Evolutionary conservation across 345 rosid species (phyloP), one percentile per base, ranked within the genome.

Genomic region (Streptanthus diversifolius): DNA sequence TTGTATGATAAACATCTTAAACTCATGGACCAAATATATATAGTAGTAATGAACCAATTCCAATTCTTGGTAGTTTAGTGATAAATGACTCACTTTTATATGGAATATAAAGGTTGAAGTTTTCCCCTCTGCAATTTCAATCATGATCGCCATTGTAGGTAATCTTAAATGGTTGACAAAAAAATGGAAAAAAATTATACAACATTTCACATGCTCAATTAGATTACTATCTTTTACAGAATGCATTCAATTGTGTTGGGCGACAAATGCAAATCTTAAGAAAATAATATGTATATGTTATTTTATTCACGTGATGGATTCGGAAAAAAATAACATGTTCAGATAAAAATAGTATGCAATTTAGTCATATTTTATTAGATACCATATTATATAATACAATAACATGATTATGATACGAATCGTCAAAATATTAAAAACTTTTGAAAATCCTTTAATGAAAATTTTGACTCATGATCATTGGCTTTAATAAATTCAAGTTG

Each of bases 1-100:
- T 74, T 74, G 36, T 66, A 66, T 22, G 13, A 66, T 15, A 66
- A 27, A 51, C 56, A 51, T 51, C 15, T 22, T 24, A 21, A 51
- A 24, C n/a, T n/a, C n/a, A n/a, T n/a, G n/a, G n/a, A n/a, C n/a
- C 25, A 8, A 47, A 8, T 29, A 0, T 29, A 9, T 4, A 10
- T 10, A 19, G 14, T 22, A 21, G 14, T 21, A 19, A 47, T 47
- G 29, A 48, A 48, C 22, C 27, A 48, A 21, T 24, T 24, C 25
- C 25, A 24, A 24, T 19, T 19, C 54, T 5, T 48, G 54, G 53
- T 47, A 19, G 24, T 19, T 47, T 27, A 47, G 52, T 21, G 52
- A 19, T 17, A 44, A 18, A 45, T 45, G 18, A 48, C 4, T 8
- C 10, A 11, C 10, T 8, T 48, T 48, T 19, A 47, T 10, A 47